A percentile compares a stretch with the other conserved stretches of the same genome.
Conservation (phyloP, 805 yeast genomes). For the Metschnikowia gruessii region DNA sequence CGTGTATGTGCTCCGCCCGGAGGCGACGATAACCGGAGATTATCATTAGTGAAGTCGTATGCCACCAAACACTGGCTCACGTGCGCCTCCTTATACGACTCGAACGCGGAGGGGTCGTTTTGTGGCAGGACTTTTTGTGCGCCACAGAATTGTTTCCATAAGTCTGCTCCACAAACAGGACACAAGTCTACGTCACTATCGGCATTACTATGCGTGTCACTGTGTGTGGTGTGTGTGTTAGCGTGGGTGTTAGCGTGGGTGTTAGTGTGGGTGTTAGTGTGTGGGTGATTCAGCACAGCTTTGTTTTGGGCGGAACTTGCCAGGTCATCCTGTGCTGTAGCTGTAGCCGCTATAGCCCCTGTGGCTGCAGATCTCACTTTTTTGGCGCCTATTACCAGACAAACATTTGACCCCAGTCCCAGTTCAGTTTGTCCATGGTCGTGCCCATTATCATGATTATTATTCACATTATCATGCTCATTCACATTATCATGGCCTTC, state of each 20-base stretch:
- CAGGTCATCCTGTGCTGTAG: not conserved
- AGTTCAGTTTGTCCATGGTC: not conserved
- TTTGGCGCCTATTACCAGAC: not conserved
- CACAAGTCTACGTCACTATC: slow-evolving; percentile 34
- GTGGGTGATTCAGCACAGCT: no score
- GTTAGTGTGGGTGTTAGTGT: not conserved
- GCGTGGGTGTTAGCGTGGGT: not conserved
- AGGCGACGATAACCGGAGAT: slow-evolving; percentile 42
- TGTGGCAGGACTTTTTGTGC: not conserved
- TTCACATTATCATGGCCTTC: no score
- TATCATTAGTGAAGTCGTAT: slow-evolving; percentile 59
- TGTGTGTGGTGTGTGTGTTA: not conserved
- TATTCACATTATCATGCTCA: no score
- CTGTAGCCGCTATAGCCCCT: no score
- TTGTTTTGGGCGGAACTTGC: slow-evolving; percentile 9
- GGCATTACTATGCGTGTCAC: slow-evolving; percentile 4
- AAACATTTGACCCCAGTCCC: not conserved
- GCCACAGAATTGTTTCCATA: slow-evolving; percentile 23
- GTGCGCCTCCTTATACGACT: slow-evolving; percentile 57
- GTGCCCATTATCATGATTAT: no score
- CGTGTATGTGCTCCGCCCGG: slow-evolving; percentile 30
- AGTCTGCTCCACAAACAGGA: slow-evolving; percentile 41
- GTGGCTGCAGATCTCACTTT: not conserved
- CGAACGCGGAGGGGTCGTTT: slow-evolving; percentile 22
- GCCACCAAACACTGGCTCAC: slow-evolving; percentile 71